Base-by-base conservation (phyloP, 108 stramenopile species). In the Aurantiochytrium sp. region DNA sequence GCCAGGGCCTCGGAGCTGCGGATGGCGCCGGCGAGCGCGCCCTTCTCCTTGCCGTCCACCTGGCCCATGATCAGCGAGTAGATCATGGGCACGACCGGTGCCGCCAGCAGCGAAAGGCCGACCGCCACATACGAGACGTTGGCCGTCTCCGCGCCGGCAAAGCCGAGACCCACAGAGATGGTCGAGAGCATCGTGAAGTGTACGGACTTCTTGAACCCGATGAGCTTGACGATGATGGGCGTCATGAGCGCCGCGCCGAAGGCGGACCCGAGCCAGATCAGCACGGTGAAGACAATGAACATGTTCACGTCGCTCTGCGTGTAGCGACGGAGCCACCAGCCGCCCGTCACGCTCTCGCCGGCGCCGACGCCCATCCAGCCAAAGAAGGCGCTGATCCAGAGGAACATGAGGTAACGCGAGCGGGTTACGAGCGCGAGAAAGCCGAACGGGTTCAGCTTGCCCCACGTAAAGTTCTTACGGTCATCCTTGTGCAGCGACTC, bases 241-340 rank as follows among this genome's bases (percentile, higher is more conserved):
- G 69, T 81, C 19, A 81, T 8, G 27, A 81, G 37, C 8, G 69
- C 69, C 10, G 69, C 69, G 22, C 69, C 69, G 22, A 81, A 21
- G 10, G 41, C 69, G 42, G 69, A 81, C 10, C 41, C 69, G 69
- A 37, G 8, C 69, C 69, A 81, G 37, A 81, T 45, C 37, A 39
- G 4, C 6, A 81, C 69, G 42, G 42, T 81, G 22, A 81, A 81
- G 22, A 45, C 10, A 22, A 81, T 81, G 42, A 81, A 81, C 12
- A 45, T 4, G 27, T 45, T 45, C 12, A 81, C 41, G 6, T 81
- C 41, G 69, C 6, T 19, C 42, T 45, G 41, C 34, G 69, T 45
- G 42, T 45, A 81, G 42, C 69, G 69, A 30, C 69, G 69, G 41
- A 81, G 42, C 69, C 69, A 81, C 69, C 69, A 81, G 45, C 69